Evolutionary conservation across 176 grass and related monocot genomes (phyloP).

Genomic region (Rhynchospora breviuscula): DNA sequence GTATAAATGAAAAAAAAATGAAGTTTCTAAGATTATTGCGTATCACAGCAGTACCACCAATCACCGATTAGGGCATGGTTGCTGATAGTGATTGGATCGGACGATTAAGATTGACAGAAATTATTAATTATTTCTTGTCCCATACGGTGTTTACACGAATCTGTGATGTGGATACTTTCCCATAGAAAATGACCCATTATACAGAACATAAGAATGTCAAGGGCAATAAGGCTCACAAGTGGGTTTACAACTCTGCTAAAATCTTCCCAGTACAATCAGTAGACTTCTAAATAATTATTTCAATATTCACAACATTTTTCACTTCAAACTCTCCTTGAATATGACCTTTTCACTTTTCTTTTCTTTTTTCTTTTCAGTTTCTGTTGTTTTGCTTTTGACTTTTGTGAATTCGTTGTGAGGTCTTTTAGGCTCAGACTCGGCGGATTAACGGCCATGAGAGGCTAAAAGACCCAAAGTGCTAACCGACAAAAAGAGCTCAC

Average conservation of each 20-base stretch:
- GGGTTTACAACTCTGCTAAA: background rate
- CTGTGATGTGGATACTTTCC: background rate
- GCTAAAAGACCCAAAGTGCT: background rate
- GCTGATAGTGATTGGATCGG: background rate
- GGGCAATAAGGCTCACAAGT: background rate
- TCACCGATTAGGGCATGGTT: background rate
- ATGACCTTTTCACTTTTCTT: too few species aligned
- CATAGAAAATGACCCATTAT: background rate
- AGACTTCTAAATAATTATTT: background rate
- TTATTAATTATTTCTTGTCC: background rate
- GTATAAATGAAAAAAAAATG: background rate
- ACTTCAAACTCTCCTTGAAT: background rate
- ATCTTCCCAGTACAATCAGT: background rate
- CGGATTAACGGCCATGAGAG: background rate
- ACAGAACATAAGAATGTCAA: background rate
- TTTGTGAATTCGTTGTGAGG: too few species aligned
- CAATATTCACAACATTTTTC: background rate
- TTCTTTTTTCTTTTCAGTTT: too few species aligned
- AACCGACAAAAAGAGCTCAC: background rate
- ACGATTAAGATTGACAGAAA: slow-evolving; percentile 9
- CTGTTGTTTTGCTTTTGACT: too few species aligned
- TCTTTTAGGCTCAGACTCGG: background rate
- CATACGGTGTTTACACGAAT: background rate
- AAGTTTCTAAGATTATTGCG: background rate
- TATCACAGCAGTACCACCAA: background rate